Conservation (phyloP, 2,329 filamentous ascomycete species). For the Beauveria bassiana region DNA sequence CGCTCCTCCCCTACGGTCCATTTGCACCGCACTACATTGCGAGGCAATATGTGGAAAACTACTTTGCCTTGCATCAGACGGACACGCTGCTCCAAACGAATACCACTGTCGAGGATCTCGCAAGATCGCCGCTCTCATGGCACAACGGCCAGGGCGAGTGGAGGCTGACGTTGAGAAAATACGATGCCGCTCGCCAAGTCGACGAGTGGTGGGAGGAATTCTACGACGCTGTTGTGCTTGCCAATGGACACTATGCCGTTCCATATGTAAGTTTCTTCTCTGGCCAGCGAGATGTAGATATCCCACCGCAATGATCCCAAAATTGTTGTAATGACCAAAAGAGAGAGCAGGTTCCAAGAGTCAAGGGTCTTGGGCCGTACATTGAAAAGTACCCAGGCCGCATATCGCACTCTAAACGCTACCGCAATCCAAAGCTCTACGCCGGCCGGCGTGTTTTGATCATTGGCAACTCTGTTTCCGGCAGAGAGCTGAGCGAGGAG, state of each 20-base stretch:
- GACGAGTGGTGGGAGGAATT: constrained; percentile 48
- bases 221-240: constrained; percentile 38
- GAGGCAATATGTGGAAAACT: constrained; percentile 47
- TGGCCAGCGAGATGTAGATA: not conserved
- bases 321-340: not conserved
- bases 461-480: constrained; percentile 38
- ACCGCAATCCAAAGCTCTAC: constrained; percentile 30
- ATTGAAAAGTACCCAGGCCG: constrained; percentile 28
- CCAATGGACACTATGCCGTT: constrained; percentile 37
- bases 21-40: constrained; percentile 49
- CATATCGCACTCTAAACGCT: constrained; percentile 38
- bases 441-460: constrained; percentile 27
- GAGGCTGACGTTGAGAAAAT: constrained; percentile 39
- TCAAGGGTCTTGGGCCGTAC: constrained; percentile 1
- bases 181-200: constrained; percentile 33
- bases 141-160: constrained; percentile 25
- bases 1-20: constrained; percentile 45
- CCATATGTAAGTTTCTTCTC: constrained; percentile 32
- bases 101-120: constrained; percentile 44
- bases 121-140: constrained; percentile 19
- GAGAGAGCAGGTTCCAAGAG: not conserved
- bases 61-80: constrained; percentile 42
- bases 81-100: constrained; percentile 40
- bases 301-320: no score
- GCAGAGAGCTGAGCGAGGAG: constrained; percentile 32